Evolutionary conservation across 345 rosid species (phyloP).

Genomic region (Ceriops tagal): DNA sequence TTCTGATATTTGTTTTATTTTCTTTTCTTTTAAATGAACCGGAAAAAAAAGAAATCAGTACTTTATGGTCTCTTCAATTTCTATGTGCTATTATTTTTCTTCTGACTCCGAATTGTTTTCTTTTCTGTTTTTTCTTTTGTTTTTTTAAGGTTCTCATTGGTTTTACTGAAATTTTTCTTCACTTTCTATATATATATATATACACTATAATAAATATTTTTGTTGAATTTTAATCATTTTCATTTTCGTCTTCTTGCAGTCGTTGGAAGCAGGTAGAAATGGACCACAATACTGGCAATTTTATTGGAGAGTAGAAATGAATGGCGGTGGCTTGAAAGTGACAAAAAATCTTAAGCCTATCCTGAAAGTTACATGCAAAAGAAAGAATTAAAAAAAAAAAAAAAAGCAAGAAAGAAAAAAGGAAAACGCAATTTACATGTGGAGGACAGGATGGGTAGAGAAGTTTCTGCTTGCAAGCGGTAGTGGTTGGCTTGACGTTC

Average conservation of each 20-base stretch:
- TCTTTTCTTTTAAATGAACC: not conserved
- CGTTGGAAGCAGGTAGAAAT: constrained; percentile 14
- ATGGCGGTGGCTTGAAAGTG: constrained; percentile 19
- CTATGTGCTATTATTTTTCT: not conserved
- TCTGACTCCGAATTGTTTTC: not conserved
- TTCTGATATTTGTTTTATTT: not conserved
- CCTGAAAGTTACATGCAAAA: constrained; percentile 4
- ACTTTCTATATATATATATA: not conserved
- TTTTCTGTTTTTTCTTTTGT: not conserved
- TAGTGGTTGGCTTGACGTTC: constrained; percentile 15
- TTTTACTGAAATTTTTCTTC: not conserved
- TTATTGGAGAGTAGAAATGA: not conserved
- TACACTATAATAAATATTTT: not conserved
- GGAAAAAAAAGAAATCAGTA: too few species aligned
- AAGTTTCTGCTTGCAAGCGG: constrained; percentile 25
- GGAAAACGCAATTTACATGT: not conserved
- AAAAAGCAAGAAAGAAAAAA: too few species aligned
- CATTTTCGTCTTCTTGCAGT: constrained; percentile 23
- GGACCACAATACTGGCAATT: constrained; percentile 20
- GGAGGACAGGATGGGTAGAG: not conserved
- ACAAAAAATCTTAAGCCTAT: constrained; percentile 18
- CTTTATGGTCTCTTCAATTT: not conserved
- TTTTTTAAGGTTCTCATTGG: not conserved
- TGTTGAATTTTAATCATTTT: constrained; percentile 5
- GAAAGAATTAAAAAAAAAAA: not conserved